Conservation (phyloP, 1,284 basidiomycete genomes). For the Ustilago curta region DNA sequence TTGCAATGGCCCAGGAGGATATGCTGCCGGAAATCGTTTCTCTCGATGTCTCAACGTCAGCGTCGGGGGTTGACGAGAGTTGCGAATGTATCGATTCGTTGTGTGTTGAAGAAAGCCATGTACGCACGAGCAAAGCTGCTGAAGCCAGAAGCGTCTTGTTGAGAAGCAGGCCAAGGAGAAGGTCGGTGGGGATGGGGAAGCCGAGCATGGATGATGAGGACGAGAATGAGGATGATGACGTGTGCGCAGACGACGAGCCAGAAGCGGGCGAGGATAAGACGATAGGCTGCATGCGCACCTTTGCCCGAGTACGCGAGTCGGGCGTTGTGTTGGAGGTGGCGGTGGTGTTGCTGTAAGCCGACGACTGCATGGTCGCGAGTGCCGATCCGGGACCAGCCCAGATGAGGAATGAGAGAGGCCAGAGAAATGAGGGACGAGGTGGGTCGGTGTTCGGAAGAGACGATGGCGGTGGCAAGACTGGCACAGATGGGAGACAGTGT, state of each 20-base stretch:
- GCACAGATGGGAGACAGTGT: not conserved
- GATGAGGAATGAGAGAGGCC: not conserved
- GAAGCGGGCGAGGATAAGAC: slow-evolving; percentile 10
- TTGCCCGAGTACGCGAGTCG: slow-evolving; percentile 40
- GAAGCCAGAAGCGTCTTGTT: slow-evolving; percentile 67
- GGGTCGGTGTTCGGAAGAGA: not conserved
- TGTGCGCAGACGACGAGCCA: not conserved
- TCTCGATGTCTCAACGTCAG: not conserved
- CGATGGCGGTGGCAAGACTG: not conserved
- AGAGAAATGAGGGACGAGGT: not conserved
- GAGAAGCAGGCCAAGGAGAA: slow-evolving; percentile 64
- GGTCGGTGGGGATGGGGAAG: slow-evolving; percentile 62
- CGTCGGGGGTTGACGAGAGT: not conserved
- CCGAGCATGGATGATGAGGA: slow-evolving; percentile 28
- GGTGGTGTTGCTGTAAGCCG: slow-evolving; percentile 13
- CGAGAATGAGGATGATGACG: too few relatives aligned
- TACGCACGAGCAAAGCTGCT: slow-evolving; percentile 61
- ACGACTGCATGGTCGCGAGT: slow-evolving; percentile 23
- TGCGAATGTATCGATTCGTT: slow-evolving; percentile 43
- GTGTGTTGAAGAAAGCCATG: slow-evolving; percentile 62
- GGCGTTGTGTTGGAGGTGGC: slow-evolving; percentile 16
- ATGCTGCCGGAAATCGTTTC: slow-evolving; percentile 13
- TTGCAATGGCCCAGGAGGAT: slow-evolving; percentile 62
- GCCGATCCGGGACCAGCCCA: slow-evolving; percentile 13
- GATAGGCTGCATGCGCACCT: slow-evolving; percentile 39